Conservation (phyloP, 768 basidiomycete species). For the Gloeopeniophorella convolvens region DNA sequence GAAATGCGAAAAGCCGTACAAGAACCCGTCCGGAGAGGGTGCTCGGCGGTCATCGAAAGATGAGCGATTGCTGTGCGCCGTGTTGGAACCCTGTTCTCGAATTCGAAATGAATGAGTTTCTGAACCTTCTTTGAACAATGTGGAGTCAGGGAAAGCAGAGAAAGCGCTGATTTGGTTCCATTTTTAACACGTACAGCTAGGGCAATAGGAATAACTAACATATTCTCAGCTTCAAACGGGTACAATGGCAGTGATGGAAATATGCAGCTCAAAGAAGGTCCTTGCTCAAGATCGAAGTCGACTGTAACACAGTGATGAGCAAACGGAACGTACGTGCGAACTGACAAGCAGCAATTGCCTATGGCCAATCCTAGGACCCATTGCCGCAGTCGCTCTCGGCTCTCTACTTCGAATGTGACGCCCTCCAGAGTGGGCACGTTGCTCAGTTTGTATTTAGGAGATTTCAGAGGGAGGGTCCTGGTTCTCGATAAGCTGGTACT, state of each 20-base stretch:
- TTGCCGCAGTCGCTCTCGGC: constrained; percentile 43
- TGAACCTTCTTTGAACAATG: constrained; percentile 77
- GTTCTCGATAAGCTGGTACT: constrained; percentile 7
- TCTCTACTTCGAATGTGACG: constrained; percentile 43
- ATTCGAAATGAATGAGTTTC: constrained; percentile 85
- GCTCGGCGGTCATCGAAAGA: constrained; percentile 30
- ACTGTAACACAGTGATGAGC: constrained; percentile 37
- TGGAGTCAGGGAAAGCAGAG: constrained; percentile 86
- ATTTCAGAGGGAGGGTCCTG: constrained; percentile 34
- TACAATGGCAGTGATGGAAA: constrained; percentile 63
- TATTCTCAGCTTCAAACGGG: constrained; percentile 69
- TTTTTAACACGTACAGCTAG: constrained; percentile 6
- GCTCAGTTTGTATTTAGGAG: constrained; percentile 20
- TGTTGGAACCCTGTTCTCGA: constrained; percentile 33
- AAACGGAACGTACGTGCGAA: neutral
- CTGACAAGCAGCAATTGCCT: constrained; percentile 36
- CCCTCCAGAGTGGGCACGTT: constrained; percentile 25
- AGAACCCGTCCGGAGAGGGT: constrained; percentile 51
- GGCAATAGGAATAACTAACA: constrained; percentile 45
- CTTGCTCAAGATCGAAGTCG: constrained; percentile 84
- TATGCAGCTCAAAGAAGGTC: constrained; percentile 67
- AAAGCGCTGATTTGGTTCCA: constrained; percentile 58
- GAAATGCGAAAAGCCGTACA: constrained; percentile 77
- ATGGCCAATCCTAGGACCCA: constrained; percentile 68
- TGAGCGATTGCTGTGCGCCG: constrained; percentile 20